phyloP scores from a whole-genome alignment of 805 yeast species.

The Teunomyces funiuensis region DNA sequence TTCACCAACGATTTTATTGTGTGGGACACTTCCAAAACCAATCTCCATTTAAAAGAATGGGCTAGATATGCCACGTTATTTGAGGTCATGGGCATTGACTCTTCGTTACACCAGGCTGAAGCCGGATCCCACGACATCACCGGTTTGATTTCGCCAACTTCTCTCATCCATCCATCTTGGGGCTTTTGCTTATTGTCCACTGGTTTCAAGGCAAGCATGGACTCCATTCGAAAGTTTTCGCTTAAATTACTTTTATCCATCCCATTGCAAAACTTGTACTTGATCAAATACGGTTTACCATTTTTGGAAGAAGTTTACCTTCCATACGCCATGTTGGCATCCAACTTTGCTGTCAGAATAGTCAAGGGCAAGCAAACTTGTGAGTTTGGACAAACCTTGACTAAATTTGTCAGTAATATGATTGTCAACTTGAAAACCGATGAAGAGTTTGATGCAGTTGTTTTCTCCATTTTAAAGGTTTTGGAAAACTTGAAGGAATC shows the following conservation, averaged over 20 bases:
- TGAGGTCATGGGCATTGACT: conserved; percentile 80
- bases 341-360: conserved; percentile 50
- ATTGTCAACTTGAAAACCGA: conserved; percentile 26
- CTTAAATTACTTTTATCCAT: conserved; percentile 56
- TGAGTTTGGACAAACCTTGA: conserved; percentile 54
- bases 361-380: conserved; percentile 42
- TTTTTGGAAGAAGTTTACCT: conserved; percentile 51
- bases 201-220: conserved; percentile 76
- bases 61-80: conserved; percentile 67
- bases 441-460: conserved; percentile 24
- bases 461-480: conserved; percentile 37
- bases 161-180: conserved; percentile 67
- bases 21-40: conserved; percentile 40
- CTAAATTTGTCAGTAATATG: conserved; percentile 44
- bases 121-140: conserved; percentile 70
- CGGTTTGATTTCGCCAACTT: conserved; percentile 47
- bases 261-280: conserved; percentile 41
- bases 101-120: conserved; percentile 81
- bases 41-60: conserved; percentile 56
- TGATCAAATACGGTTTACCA: conserved; percentile 34
- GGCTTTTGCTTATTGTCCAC: conserved; percentile 70
- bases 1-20: conserved; percentile 35
- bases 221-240: conserved; percentile 67
- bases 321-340: conserved; percentile 63
- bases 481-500: conserved; percentile 49